phyloP scores from a whole-genome alignment of 768 basidiomycete genomes.

The Boletus subparvulus region DNA sequence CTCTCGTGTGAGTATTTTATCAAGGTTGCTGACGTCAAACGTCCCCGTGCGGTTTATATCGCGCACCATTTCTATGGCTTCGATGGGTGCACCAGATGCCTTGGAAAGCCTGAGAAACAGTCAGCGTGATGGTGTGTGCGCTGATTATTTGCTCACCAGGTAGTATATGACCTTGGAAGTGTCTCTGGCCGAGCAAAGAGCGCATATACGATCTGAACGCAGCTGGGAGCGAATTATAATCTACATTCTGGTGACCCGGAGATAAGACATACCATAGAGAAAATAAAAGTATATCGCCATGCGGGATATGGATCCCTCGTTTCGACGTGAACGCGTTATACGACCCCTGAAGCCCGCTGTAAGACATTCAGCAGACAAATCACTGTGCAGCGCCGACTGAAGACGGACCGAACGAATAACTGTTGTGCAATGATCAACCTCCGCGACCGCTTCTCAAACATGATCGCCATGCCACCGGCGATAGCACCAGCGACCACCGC shows the following conservation, averaged over 20 bases:
- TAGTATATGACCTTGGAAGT: constrained; percentile 70
- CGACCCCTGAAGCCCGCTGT: constrained; percentile 84
- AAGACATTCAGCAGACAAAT: neutral
- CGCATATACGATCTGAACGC: constrained; percentile 83
- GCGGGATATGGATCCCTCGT: constrained; percentile 67
- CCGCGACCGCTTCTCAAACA: constrained; percentile 71
- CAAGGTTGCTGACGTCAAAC: constrained; percentile 57
- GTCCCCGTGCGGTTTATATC: constrained; percentile 56
- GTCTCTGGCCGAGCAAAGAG: constrained; percentile 81
- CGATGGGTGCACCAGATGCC: constrained; percentile 62
- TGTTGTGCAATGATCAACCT: constrained; percentile 78
- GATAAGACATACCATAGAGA: constrained; percentile 54
- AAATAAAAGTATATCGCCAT: constrained; percentile 84
- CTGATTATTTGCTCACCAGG: constrained; percentile 51
- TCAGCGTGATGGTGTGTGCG: neutral
- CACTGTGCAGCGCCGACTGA: neutral
- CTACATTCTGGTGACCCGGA: neutral
- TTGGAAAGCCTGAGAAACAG: constrained; percentile 60
- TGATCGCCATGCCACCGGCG: constrained; percentile 69
- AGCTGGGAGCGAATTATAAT: constrained; percentile 41
- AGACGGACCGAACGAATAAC: constrained; percentile 72
- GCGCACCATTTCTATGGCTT: constrained; percentile 60
- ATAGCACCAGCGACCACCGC: constrained; percentile 75
- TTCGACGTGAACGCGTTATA: constrained; percentile 77
- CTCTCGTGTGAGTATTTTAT: constrained; percentile 48